Evolutionary conservation across 108 stramenopile genomes (phyloP).

Genomic region (Nannochloropsis granulata): DNA sequence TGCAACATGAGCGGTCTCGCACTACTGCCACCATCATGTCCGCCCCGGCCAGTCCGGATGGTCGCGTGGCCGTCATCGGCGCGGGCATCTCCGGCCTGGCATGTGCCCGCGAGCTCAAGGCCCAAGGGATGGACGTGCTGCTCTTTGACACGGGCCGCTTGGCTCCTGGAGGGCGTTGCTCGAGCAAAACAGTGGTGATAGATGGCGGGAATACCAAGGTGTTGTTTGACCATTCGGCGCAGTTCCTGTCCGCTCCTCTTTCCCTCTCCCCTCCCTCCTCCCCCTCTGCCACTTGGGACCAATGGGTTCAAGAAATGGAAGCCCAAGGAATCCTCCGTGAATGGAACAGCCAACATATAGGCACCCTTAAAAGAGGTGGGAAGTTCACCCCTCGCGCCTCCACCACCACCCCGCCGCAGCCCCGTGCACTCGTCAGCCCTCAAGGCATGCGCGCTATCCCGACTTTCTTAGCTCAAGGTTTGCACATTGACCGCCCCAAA

Average conservation of each 20-base stretch:
- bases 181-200: background rate
- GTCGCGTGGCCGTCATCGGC: background rate
- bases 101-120: background rate
- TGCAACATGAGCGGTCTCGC: no score
- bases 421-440: background rate
- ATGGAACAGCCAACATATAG: background rate
- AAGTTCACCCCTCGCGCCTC: background rate
- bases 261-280: background rate
- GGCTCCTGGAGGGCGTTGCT: background rate
- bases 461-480: background rate
- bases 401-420: background rate
- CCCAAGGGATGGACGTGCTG: background rate
- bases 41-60: background rate
- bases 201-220: background rate
- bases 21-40: no score
- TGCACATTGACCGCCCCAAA: background rate
- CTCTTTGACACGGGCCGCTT: background rate
- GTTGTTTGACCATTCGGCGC: background rate
- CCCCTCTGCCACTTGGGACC: background rate
- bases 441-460: background rate
- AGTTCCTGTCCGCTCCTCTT: background rate
- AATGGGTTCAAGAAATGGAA: background rate
- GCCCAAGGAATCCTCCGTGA: background rate
- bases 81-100: background rate
- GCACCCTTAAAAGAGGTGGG: background rate